A percentile compares a stretch with the other conserved stretches of the same genome.
Evolutionary conservation across 306 rosid species (phyloP).

Genomic region (Corylus americana): DNA sequence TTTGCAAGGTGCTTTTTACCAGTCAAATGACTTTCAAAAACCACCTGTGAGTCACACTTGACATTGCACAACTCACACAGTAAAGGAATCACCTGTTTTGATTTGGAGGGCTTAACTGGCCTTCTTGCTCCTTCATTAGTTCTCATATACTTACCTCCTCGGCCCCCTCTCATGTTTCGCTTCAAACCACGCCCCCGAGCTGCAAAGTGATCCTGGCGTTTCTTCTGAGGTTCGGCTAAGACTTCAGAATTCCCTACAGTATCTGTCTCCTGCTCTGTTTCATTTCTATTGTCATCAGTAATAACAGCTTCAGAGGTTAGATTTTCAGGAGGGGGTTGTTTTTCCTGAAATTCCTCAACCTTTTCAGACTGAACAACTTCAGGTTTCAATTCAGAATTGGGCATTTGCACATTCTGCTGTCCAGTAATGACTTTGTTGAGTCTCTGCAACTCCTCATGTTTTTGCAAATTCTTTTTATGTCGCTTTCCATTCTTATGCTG

Average conservation of each 20-base stretch:
- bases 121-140: conserved; percentile 55
- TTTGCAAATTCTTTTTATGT: conserved; percentile 66
- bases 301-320: conserved; percentile 38
- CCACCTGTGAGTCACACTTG: conserved; percentile 73
- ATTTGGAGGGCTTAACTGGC: conserved; percentile 43
- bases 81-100: conserved; percentile 43
- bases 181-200: conserved; percentile 56
- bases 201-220: conserved; percentile 38
- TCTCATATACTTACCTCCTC: conserved; percentile 50
- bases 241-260: conserved; percentile 40
- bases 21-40: conserved; percentile 64
- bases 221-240: conserved; percentile 41
- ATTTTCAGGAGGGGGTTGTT: conserved; percentile 31
- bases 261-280: conserved; percentile 42
- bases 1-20: conserved; percentile 66
- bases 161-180: conserved; percentile 67
- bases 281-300: conserved; percentile 42
- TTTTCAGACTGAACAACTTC: conserved; percentile 46
- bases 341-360: conserved; percentile 43
- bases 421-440: conserved; percentile 48
- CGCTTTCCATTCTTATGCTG: conserved; percentile 78
- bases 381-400: conserved; percentile 47
- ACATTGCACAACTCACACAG: conserved; percentile 77
- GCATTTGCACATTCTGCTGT: conserved; percentile 45
- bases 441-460: conserved; percentile 68